Base-by-base conservation (phyloP, 2,329 filamentous ascomycete species). In the Bipolaris bicolor region DNA sequence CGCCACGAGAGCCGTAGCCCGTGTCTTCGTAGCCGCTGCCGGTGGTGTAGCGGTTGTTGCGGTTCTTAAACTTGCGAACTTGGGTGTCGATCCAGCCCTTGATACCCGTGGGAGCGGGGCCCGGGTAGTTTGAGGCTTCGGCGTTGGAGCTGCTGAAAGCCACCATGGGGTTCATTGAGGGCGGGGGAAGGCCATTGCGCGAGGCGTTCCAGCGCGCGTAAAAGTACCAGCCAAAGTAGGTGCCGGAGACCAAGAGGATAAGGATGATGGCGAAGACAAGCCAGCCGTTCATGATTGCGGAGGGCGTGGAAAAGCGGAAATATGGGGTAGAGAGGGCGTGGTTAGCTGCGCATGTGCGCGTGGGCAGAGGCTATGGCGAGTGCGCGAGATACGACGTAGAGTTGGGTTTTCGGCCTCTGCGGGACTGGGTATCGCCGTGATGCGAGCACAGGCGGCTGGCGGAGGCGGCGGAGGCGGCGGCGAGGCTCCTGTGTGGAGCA, bases 11-110 rank as follows among this genome's bases (percentile, higher is more conserved):
- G 55, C 75, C 67, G 57, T 75, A 78, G 41, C 76, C 74, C 5
- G 83, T 78, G 67, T 92, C 90, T 79, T 92, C 90, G 79, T 92
- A 92, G 45, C 88, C 88, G 63, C 88, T 88, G 62, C 90, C 90
- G 1, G 84, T 81, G 0, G 89, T 89, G 37, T 82, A 85, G 74
- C 87, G 86, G 69, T 86, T 83, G 73, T 87, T 87, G 67, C 86
- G 81, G 75, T 87, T 87, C 74, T 86, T 86, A 72, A 94, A 80
- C 34, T 82, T 80, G 70, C 81, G 80, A 61, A 90, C 72, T 65
- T 87, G 86, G 72, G 89, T 85, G 70, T 85, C 86, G 76, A 95
- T 73, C 90, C 90, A 95, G 72, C 88, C 89, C 58, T 85, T 75
- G 57, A 92, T 77, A 65, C 90, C 89, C 64, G 86, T 83, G 7